These are phyloP conservation scores for Hypoxylon sp. DNA, from an alignment of 2,329 filamentous ascomycete species.

Conservation along the genomic window DNA sequence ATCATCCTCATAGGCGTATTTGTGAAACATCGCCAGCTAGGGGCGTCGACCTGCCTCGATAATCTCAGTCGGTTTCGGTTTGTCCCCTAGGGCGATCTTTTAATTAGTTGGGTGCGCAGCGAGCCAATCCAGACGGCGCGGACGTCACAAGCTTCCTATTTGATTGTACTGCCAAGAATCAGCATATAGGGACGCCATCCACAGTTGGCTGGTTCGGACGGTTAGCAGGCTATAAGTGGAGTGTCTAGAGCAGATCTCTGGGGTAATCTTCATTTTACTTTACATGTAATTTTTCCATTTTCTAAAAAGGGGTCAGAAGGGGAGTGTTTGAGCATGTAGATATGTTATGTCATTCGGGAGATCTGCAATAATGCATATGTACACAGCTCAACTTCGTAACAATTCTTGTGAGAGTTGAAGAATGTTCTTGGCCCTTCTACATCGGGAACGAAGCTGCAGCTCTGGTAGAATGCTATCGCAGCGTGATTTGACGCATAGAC, in stretches of 20 bases:
- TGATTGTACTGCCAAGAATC: conserved; percentile 46
- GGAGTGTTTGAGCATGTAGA: not conserved
- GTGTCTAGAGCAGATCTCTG: conserved; percentile 34
- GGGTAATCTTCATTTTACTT: conserved; percentile 50
- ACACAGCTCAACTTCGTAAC: conserved; percentile 39
- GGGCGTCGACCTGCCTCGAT: conserved; percentile 40
- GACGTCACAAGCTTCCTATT: conserved; percentile 51
- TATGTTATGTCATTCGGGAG: conserved; percentile 20
- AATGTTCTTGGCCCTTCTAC: conserved; percentile 30
- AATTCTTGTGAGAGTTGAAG: conserved; percentile 46
- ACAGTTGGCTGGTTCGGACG: conserved; percentile 35
- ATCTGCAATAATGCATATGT: conserved; percentile 47
- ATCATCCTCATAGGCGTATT: conserved; percentile 41
- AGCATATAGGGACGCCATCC: conserved; percentile 24
- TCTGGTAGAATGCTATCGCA: conserved; percentile 56
- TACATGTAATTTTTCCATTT: conserved; percentile 26
- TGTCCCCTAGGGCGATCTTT: conserved; percentile 41
- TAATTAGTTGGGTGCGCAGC: conserved; percentile 35
- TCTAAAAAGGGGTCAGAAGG: conserved; percentile 25
- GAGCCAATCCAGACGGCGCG: conserved; percentile 40
- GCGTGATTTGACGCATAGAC: conserved; percentile 55
- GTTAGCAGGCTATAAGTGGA: conserved; percentile 36
- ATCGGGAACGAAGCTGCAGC: conserved; percentile 54
- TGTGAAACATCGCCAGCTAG: conserved; percentile 50
- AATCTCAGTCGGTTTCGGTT: conserved; percentile 44